Base-by-base conservation (phyloP, 1,284 basidiomycete species). In the Lentinula novae-zelandiae region DNA sequence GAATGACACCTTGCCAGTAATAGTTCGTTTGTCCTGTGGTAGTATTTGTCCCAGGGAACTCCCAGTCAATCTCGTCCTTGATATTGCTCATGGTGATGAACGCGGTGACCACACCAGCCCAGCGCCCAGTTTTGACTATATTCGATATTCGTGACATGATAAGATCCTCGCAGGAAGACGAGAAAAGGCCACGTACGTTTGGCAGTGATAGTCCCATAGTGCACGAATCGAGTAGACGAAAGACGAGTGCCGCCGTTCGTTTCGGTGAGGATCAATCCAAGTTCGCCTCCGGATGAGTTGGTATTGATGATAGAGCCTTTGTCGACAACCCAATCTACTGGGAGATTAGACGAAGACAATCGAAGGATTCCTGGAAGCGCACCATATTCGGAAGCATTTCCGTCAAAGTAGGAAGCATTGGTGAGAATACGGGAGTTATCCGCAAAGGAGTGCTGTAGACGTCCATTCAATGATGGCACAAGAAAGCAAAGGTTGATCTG, bases 61-160 rank as follows among this genome's bases (percentile, higher is more conserved):
- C 92, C 89, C 89, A 93, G 67, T 93, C 92, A 55, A 95, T 92
- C 72, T 93, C 92, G 70, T 93, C 90, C 70, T 90, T 91, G 68
- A 92, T 82, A 66, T 89, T 84, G 60, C 86, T 89, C 92, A 93
- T 93, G 5, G 87, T 89, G 69, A 94, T 93, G 70, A 92, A 92
- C 1, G 92, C 90, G 0, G 89, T 87, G 53, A 95, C 86, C 27
- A 94, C 85, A 40, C 92, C 91, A 34, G 71, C 76, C 86, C 88
- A 92, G 57, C 81, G 79, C 55, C 86, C 81, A 1, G 86, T 85
- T 44, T 62, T 56, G 27, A 63, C 64, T 58, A 54, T 5, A 31
- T 3, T 49, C n/a, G n/a, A 13, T 33, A 40, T 48, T 39, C 36
- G 9, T 2, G 36, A 9, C 7, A 38, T 36, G 53, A 50, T 10